Base-by-base conservation (phyloP, 257 asterid species). In the Paulownia fortunei region DNA sequence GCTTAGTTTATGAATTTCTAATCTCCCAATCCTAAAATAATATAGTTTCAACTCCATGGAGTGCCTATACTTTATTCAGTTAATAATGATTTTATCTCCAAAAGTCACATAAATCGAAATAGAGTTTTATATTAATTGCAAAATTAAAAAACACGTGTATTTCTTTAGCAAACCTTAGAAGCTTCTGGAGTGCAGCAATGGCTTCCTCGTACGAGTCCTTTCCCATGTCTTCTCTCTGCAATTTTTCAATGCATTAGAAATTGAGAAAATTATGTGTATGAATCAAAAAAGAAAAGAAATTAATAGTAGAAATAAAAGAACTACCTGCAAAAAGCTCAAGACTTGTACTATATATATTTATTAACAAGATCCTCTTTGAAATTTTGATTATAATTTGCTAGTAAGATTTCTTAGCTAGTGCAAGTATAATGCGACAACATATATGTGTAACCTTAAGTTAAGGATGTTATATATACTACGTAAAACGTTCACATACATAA, bases 221-320 rank as follows among this genome's bases (percentile, higher is more conserved):
- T 5, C 86, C 89, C 97, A 92, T 91, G 62, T 92, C 94, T 87
- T 91, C 92, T 85, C 81, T 90, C 99, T 94, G 94, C 87, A 84
- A 74, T 0, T 68, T 63, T 61, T 36, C 62, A 74, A 19, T 44
- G 15, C 36, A 30, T 73, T 58, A 61, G 58, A 62, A 21, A 80
- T 27, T 44, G 18, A 59, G 56, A 58, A 30, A 4, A 34, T 3
- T 26, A 3, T 19, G 8, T 12, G 39, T 37, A 34, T 0, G 0
- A 7, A n/a, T n/a, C n/a, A 7, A 18, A 23, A 49, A 62, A 8
- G 4, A 32, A 15, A 27, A n/a, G 8, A 19, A 62, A 62, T 0
- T 16, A 27, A 36, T 62, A 9, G 13, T 32, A 30, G 16, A 16
- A 3, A 51, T 51, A 51, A 51, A 47, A 47, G 6, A 16, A 51